Evolutionary conservation across 2,329 filamentous ascomycete genomes (phyloP), one percentile per base, ranked within the genome.

Genomic region (Penicillium sp.): DNA sequence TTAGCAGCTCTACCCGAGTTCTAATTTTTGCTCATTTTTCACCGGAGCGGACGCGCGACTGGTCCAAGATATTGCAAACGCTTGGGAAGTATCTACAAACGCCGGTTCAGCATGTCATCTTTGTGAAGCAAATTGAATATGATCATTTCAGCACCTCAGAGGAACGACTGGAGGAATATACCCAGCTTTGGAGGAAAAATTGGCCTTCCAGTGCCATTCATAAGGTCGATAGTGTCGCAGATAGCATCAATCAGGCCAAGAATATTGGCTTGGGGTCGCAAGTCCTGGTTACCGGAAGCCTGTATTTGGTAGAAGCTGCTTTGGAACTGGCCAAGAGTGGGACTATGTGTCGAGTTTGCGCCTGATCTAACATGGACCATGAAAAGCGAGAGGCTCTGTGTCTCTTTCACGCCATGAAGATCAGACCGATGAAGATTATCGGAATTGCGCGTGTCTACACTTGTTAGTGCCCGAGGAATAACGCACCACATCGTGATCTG

Each of bases 21-120:
- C 43, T 56, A 16, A 33, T 56, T 7, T 56, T 56, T 29, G 54
- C 54, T 31, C 47, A 56, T 52, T 56, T 56, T 48, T 49, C 48
- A 47, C 26, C 29, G n/a, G n/a, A 29, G 47, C 48, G 42, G 13
- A 56, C 21, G 29, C 54, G 54, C 31, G 48, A 51, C 31, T 56
- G 48, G 48, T 29, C 16, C 2, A 27, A 27, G 13, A 56, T 51
- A 56, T 8, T 56, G 14, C 8, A 26, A 11, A 52, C 3, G 2
- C 26, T 56, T 19, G 48, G 48, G 14, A 44, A 14, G 7, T 19
- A 37, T 56, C 25, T 56, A 27, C n/a, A 19, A 4, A 21, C 13
- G 27, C 29, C 26, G 11, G 35, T 56, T 4, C 27, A 56, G 31
- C 47, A 52, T n/a, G 54, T 45, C 19, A 33, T 56, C 3, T 50